Evolutionary conservation across 2,329 filamentous ascomycete species (phyloP).

Genomic region (Aspergillus chevalieri): DNA sequence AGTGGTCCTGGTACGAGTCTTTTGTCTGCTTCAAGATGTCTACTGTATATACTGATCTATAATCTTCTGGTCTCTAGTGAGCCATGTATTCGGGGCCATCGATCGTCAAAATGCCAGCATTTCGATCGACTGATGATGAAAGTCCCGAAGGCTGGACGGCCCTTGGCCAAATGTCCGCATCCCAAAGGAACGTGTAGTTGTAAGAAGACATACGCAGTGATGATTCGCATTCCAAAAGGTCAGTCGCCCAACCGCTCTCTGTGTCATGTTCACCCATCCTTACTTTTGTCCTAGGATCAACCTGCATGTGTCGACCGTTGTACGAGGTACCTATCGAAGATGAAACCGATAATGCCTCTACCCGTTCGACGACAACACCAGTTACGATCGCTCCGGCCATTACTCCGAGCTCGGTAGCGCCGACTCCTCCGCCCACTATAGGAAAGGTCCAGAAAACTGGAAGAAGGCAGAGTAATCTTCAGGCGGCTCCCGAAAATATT

Average conservation of each 20-base stretch:
- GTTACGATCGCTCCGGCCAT: not conserved
- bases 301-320: conserved; percentile 36
- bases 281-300: conserved; percentile 24
- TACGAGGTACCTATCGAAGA: conserved; percentile 30
- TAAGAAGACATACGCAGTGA: conserved; percentile 37
- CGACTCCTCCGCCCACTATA: conserved; percentile 20
- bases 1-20: conserved; percentile 40
- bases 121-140: conserved; percentile 46
- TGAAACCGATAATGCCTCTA: conserved; percentile 15
- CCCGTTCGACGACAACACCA: conserved; percentile 2
- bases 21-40: not conserved
- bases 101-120: conserved; percentile 46
- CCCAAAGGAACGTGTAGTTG: conserved; percentile 38
- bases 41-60: conserved; percentile 3
- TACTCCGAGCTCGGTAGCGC: conserved; percentile 9
- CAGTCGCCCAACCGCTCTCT: conserved; percentile 1
- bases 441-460: conserved; percentile 32
- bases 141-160: conserved; percentile 44
- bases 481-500: conserved; percentile 29
- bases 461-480: conserved; percentile 27
- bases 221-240: conserved; percentile 43
- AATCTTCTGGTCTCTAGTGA: conserved; percentile 26
- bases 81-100: conserved; percentile 44
- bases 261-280: not conserved
- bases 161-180: conserved; percentile 44